Percentiles rank a stretch among this genome's conserved stretches.
Conservation (phyloP, 352 stramenopile genomes). For the Phytopythium boreale region DNA sequence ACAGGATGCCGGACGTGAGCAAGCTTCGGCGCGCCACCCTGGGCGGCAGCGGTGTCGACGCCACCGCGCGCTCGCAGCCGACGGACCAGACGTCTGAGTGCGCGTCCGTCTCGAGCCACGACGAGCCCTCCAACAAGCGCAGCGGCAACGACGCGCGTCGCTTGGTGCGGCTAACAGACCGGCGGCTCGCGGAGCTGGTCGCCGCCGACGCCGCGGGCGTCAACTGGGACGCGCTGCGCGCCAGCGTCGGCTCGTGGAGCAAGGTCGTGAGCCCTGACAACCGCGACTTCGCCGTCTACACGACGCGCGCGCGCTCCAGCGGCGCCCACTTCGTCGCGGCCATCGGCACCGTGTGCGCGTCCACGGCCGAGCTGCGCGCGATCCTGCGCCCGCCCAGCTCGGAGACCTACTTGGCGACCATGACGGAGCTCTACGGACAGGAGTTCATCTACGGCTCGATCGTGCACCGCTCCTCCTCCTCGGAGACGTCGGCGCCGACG, state of each 20-base stretch:
- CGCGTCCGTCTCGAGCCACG: neutral
- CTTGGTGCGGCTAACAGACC: slow-evolving; percentile 31
- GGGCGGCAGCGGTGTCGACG: neutral
- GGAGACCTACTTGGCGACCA: slow-evolving; percentile 15
- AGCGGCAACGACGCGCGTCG: slow-evolving; percentile 10
- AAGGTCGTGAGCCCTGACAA: slow-evolving; percentile 15
- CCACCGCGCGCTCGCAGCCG: neutral
- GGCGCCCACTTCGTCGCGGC: slow-evolving; percentile 14
- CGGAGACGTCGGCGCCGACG: neutral
- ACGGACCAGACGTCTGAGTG: slow-evolving; percentile 1
- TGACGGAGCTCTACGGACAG: slow-evolving; percentile 26
- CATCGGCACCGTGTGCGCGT: slow-evolving; percentile 7
- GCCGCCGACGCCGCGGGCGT: slow-evolving; percentile 15
- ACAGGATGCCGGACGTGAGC: slow-evolving; percentile 1
- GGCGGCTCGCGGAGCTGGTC: slow-evolving; percentile 25
- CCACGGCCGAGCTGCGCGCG: slow-evolving; percentile 25
- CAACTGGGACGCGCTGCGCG: slow-evolving; percentile 30
- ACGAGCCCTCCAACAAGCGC: neutral
- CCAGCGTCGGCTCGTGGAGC: slow-evolving; percentile 21
- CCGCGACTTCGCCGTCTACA: slow-evolving; percentile 30
- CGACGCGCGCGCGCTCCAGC: slow-evolving; percentile 13
- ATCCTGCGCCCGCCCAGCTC: slow-evolving; percentile 22
- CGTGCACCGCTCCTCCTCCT: slow-evolving; percentile 19
- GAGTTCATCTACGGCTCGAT: slow-evolving; percentile 27
- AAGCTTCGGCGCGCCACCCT: neutral